These are phyloP conservation scores for Aspergillus saccharolyticus DNA, from an alignment of 495 filamentous ascomycete species.

Conservation along the genomic window DNA sequence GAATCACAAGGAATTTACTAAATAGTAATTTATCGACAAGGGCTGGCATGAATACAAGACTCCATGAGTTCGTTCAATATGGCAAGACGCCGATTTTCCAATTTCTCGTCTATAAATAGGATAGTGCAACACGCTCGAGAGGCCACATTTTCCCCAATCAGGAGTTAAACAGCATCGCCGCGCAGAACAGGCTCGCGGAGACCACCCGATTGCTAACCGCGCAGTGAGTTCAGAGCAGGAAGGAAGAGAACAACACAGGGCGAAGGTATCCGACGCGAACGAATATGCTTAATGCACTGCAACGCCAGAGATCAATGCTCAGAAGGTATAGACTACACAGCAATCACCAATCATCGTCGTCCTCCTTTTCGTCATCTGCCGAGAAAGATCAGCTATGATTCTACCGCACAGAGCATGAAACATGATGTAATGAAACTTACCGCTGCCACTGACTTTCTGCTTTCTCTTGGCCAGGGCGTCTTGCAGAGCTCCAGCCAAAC, in stretches of 20 bases:
- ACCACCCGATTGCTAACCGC: not conserved
- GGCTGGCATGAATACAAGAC: too few species aligned
- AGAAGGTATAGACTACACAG: slow-evolving; percentile 12
- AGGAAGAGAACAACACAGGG: not conserved
- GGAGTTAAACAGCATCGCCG: not conserved
- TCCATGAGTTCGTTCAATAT: too few species aligned
- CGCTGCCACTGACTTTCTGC: slow-evolving; percentile 82
- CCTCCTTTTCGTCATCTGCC: slow-evolving; percentile 70
- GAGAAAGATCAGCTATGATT: slow-evolving; percentile 24
- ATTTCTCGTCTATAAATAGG: not conserved
- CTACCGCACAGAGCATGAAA: not conserved
- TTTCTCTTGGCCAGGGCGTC: slow-evolving; percentile 74
- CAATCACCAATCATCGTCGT: slow-evolving; percentile 70
- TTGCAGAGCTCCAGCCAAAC: slow-evolving; percentile 77
- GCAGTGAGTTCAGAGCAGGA: not conserved
- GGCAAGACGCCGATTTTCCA: not conserved
- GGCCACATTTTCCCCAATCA: not conserved
- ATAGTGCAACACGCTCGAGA: not conserved
- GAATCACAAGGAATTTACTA: too few species aligned
- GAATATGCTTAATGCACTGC: slow-evolving; percentile 10
- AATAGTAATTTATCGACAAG: too few species aligned
- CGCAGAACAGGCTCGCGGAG: not conserved
- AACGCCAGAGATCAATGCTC: slow-evolving; percentile 9
- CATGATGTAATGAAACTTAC: slow-evolving; percentile 52
- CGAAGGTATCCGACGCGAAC: not conserved